Evolutionary conservation across 192 early-diverging fungal genomes (phyloP).

Genomic region (Backusella sp.): DNA sequence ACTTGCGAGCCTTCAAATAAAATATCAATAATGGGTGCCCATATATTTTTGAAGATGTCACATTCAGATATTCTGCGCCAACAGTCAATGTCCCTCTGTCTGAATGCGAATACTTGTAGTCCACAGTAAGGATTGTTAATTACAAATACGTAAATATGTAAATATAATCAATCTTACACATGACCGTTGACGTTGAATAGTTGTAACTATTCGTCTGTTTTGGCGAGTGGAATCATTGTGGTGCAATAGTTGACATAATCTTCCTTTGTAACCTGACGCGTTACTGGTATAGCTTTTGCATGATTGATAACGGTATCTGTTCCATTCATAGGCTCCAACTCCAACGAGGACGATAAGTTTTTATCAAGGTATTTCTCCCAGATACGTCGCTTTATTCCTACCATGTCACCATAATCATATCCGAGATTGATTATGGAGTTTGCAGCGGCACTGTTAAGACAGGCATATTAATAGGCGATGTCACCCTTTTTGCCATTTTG

Average conservation of each 20-base stretch:
- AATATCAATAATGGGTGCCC: neutral
- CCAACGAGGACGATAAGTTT: neutral
- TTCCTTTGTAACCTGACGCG: neutral
- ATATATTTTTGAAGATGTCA: neutral
- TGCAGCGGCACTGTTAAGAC: neutral
- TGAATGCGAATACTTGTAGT: neutral
- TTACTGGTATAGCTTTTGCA: neutral
- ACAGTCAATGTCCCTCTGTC: neutral
- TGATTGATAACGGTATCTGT: neutral
- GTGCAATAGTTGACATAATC: neutral
- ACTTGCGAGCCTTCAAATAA: neutral
- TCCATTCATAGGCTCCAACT: neutral
- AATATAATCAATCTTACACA: neutral
- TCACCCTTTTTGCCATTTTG: neutral
- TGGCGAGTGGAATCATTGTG: neutral
- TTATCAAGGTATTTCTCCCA: neutral
- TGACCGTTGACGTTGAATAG: too few relatives aligned
- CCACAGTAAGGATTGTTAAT: neutral
- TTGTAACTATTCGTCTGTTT: neutral
- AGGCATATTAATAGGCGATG: neutral
- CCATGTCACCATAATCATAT: too few relatives aligned
- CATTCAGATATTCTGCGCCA: neutral
- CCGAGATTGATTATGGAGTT: too few relatives aligned
- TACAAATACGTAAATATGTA: neutral
- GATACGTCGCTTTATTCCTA: neutral